These are phyloP conservation scores for Cytospora mali DNA, from an alignment of 2,329 filamentous ascomycete genomes.

Conservation along the genomic window DNA sequence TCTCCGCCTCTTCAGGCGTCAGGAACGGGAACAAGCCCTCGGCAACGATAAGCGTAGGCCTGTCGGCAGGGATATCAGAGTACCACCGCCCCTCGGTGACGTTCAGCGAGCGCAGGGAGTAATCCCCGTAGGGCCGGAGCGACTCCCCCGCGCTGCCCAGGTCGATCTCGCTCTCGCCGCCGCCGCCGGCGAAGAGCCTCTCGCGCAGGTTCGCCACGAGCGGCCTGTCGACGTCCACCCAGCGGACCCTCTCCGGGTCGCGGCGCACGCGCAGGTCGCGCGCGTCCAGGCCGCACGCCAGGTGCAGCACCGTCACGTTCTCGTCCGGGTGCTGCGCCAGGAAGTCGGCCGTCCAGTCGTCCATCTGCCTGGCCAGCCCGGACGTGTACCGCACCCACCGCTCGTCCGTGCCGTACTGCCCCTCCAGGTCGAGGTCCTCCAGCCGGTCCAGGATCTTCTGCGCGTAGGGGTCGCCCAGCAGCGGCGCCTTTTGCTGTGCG, in stretches of 20 bases:
- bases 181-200: background rate
- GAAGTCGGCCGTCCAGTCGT: conserved; percentile 22
- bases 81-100: conserved; percentile 20
- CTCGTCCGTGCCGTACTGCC: conserved; percentile 6
- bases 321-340: background rate
- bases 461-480: conserved; percentile 11
- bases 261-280: conserved; percentile 9
- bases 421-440: conserved; percentile 4
- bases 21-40: conserved; percentile 18
- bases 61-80: conserved; percentile 16
- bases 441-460: conserved; percentile 4
- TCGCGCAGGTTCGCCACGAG: conserved; percentile 22
- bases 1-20: conserved; percentile 3
- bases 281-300: conserved; percentile 26
- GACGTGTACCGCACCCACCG: conserved; percentile 20
- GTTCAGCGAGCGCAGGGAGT: conserved; percentile 12
- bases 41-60: conserved; percentile 22
- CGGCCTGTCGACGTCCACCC: conserved; percentile 26
- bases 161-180: background rate
- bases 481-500: background rate
- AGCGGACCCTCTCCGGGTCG: conserved; percentile 17
- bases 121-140: conserved; percentile 2
- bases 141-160: no score
- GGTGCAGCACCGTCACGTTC: conserved; percentile 23
- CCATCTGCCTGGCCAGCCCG: conserved; percentile 13